Evolutionary conservation across 768 basidiomycete genomes (phyloP), one percentile per base, ranked within the genome.

Genomic region (Lyophyllum decastes): DNA sequence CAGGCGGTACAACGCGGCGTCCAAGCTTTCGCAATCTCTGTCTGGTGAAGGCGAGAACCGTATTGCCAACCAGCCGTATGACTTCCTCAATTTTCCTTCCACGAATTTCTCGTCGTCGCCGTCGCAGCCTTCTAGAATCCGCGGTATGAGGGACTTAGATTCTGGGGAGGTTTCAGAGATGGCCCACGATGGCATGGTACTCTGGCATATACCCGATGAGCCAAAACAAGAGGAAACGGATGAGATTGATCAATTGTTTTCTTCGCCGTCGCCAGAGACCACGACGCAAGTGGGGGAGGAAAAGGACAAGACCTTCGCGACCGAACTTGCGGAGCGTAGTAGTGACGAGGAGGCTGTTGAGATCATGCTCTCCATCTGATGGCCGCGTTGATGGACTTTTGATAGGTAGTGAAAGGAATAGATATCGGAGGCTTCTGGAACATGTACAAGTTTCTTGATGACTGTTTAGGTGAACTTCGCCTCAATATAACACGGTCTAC

Each of bases 141-240:
- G 71, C 25, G 72, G 71, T 34, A 64, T 83, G 57, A 76, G 74
- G 22, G 77, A 84, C 66, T 70, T 89, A 12, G 68, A 78, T 56
- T 84, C 85, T 27, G 71, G 55, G 1, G 65, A 75, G 55, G 73
- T 85, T 26, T 82, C 86, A 41, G 67, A 75, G 51, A 68, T 81
- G 66, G 72, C 78, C 25, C 70, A 74, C 45, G 67, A 75, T 6
- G 86, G 85, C 9, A 60, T 89, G 57, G 76, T 78, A 22, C 69
- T 89, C 11, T 85, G 81, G 80, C 72, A 69, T 38, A 58, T 38
- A 11, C 59, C 63, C n/a, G 61, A 61, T 26, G 54, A 38, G 52
- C 34, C 49, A 43, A 56, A 61, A 30, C 48, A 59, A 17, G 58
- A 55, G 41, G 51, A 46, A 34, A 27, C 40, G 35, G 55, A 49